phyloP scores from a whole-genome alignment of 1,139 yeast genomes.

The Geotrichum reessii region DNA sequence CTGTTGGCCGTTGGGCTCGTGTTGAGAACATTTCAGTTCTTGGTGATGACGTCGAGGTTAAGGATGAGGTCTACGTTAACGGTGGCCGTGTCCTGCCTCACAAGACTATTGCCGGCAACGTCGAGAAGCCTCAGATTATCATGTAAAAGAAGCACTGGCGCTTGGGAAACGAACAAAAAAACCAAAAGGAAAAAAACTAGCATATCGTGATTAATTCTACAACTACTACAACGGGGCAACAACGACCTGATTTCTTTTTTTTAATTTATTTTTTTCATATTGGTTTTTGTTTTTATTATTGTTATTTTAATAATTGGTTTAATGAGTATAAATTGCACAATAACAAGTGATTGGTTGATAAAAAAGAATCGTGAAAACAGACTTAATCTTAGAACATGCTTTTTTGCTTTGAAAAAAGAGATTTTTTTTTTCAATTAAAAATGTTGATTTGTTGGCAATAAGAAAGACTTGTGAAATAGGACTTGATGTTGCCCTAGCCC shows the following conservation, averaged over 20 bases:
- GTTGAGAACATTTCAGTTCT: slow-evolving; percentile 95
- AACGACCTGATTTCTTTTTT: neutral
- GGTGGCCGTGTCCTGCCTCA: slow-evolving; percentile 99
- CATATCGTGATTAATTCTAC: neutral
- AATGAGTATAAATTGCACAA: neutral
- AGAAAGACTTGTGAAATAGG: neutral
- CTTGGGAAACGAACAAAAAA: neutral
- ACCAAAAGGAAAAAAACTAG: neutral
- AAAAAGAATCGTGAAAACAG: too few species aligned
- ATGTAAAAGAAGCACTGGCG: slow-evolving; percentile 47
- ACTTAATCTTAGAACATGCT: too few species aligned
- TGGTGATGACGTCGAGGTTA: slow-evolving; percentile 98
- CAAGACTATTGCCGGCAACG: slow-evolving; percentile 92
- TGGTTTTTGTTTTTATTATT: neutral
- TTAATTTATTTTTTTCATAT: neutral
- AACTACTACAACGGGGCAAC: neutral
- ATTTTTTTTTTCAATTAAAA: too few species aligned
- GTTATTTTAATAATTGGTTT: neutral
- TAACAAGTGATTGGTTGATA: neutral
- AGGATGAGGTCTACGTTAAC: slow-evolving; percentile 96
- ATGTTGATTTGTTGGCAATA: neutral
- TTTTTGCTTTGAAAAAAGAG: too few species aligned
- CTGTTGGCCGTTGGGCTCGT: slow-evolving; percentile 99
- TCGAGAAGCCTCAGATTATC: slow-evolving; percentile 95
- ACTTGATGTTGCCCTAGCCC: neutral